These are phyloP conservation scores for Pisolithus microcarpus DNA, from an alignment of 768 basidiomycete species.

Conservation along the genomic window DNA sequence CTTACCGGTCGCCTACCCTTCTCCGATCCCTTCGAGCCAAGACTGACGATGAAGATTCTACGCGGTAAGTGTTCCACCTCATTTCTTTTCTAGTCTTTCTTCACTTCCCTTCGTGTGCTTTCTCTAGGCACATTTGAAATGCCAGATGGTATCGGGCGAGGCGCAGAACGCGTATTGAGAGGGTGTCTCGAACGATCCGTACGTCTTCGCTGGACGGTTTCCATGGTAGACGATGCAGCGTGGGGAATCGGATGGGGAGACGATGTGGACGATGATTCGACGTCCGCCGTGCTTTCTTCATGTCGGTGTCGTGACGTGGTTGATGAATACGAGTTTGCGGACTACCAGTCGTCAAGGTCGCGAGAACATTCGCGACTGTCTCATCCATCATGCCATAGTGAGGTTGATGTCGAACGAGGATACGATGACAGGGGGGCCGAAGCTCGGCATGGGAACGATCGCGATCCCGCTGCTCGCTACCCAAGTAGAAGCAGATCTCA, in stretches of 20 bases:
- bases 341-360: conserved; percentile 15
- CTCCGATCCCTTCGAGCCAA: conserved; percentile 81
- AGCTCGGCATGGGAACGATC: conserved; percentile 22
- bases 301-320: conserved; percentile 7
- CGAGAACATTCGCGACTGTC: conserved; percentile 26
- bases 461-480: conserved; percentile 19
- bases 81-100: not conserved
- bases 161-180: conserved; percentile 59
- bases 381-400: not conserved
- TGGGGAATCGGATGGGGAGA: conserved; percentile 73
- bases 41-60: conserved; percentile 87
- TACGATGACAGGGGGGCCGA: conserved; percentile 16
- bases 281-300: conserved; percentile 11
- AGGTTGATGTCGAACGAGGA: conserved; percentile 8
- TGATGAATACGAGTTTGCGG: conserved; percentile 23
- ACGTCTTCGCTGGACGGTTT: conserved; percentile 67
- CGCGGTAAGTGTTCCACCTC: conserved; percentile 48
- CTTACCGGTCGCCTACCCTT: conserved; percentile 86
- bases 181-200: conserved; percentile 74
- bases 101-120: conserved; percentile 3
- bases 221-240: conserved; percentile 69
- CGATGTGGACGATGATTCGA: conserved; percentile 31
- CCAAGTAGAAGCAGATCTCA: conserved; percentile 3
- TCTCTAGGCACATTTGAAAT: conserved; percentile 62
- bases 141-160: conserved; percentile 48